Evolutionary conservation across 257 asterid genomes (phyloP), one percentile per base, ranked within the genome.

Genomic region (Solanum okadae): DNA sequence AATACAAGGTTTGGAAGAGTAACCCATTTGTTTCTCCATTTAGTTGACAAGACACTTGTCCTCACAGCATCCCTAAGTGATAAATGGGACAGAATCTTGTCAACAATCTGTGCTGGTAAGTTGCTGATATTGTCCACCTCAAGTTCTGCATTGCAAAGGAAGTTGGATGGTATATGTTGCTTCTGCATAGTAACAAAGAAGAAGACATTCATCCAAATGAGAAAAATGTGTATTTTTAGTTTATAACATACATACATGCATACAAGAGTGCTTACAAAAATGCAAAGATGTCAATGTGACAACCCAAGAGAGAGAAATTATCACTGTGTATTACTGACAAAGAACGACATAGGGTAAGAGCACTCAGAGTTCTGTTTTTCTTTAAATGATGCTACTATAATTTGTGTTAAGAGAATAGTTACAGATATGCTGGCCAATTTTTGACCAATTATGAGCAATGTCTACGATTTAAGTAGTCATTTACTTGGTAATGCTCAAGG

Each of bases 1-100:
- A 96, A 97, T 46, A 96, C 95, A 27, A 97, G 98, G 88, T 88
- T 90, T 40, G 98, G 95, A 59, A 97, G 96, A 72, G 98, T 89
- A 87, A 88, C 92, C 99, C 99, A 97, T 95, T 93, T 97, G 94
- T 93, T 95, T 91, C 99, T 94, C 99, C 98, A 97, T 91, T 92
- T 97, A 92, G 91, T 95, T 25, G 98, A 95, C 86, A 97, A 87
- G 86, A 95, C 87, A 91, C 99, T 94, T 37, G 96, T 94, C 90
- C 98, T 94, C 88, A 94, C 98, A 11, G 98, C 98, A 93, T 97
- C 98, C 87, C 98, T 91, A 67, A 97, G 91, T 27, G 98, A 89
- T 89, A 97, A 89, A 91, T 94, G 93, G 67, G 98, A 97, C 93
- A 96, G 90, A 61, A 97, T 93, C 87, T 93, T 95, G 93, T 97